phyloP scores from a whole-genome alignment of 2,329 filamentous ascomycete species.

The Chrysosporium queenslandicum region DNA sequence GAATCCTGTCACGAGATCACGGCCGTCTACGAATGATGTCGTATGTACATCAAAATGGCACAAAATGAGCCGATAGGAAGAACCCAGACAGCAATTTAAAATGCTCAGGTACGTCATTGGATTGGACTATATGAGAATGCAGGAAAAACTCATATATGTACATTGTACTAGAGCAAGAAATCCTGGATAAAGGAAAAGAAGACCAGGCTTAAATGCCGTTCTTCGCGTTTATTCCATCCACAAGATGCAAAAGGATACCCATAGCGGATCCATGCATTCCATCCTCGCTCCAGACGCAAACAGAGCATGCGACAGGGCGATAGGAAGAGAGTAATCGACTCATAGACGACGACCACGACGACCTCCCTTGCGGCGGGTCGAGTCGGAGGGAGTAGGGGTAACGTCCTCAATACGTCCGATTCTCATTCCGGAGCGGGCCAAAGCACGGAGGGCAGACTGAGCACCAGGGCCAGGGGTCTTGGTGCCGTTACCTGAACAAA shows the following conservation, averaged over 20 bases:
- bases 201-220: conserved; percentile 46
- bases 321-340: conserved; percentile 32
- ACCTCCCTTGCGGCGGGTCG: conserved; percentile 99
- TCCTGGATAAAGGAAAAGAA: conserved; percentile 28
- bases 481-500: conserved; percentile 73
- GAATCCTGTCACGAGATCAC: too few species aligned
- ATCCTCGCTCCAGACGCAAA: conserved; percentile 22
- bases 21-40: background rate
- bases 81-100: background rate
- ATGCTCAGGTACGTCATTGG: conserved; percentile 5
- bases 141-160: background rate
- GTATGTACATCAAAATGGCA: background rate
- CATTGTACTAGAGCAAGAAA: background rate
- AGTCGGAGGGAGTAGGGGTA: conserved; percentile 97
- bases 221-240: conserved; percentile 45
- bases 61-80: background rate
- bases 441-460: conserved; percentile 96
- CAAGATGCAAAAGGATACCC: conserved; percentile 29
- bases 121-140: conserved; percentile 8
- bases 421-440: conserved; percentile 99
- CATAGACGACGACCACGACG: conserved; percentile 99
- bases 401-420: conserved; percentile 99
- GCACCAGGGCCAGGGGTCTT: conserved; percentile 99
- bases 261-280: conserved; percentile 26
- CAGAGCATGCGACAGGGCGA: conserved; percentile 7